These are phyloP conservation scores for Pezizomycotina sp. DNA, from an alignment of 2,329 filamentous ascomycete species.

Conservation along the genomic window DNA sequence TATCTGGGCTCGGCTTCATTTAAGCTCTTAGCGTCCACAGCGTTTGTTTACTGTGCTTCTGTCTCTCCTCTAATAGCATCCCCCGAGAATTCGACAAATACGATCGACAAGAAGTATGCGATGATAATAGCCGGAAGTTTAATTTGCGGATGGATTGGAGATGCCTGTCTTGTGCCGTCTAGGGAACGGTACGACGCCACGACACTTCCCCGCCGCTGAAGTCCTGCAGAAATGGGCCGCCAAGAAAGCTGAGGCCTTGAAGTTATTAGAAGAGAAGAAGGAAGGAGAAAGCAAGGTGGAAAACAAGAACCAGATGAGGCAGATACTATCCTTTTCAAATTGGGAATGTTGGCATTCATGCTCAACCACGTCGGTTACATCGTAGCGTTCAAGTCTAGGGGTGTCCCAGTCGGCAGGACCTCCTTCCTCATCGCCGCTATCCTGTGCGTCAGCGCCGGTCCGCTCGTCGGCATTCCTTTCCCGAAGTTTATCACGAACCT, in stretches of 20 bases:
- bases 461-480: too few relatives aligned
- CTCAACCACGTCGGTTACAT: conserved; percentile 17
- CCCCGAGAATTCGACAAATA: background rate
- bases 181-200: conserved; percentile 11
- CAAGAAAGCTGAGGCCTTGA: too few relatives aligned
- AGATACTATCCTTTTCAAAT: conserved; percentile 18
- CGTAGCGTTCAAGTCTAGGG: conserved; percentile 14
- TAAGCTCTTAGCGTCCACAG: conserved; percentile 10
- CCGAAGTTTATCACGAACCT: conserved; percentile 3
- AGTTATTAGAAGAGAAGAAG: too few relatives aligned
- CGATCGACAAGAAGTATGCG: too few relatives aligned
- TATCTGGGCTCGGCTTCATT: conserved; percentile 13
- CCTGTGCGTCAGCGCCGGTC: too few relatives aligned
- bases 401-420: background rate
- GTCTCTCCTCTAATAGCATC: background rate
- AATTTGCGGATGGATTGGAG: conserved; percentile 11
- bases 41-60: conserved; percentile 15
- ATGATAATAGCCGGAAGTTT: conserved; percentile 10
- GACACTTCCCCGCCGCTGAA: too few relatives aligned
- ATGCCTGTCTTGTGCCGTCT: conserved; percentile 16
- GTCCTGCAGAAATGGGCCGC: too few relatives aligned
- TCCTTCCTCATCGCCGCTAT: background rate
- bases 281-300: too few relatives aligned
- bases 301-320: too few relatives aligned
- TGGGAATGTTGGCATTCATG: conserved; percentile 20